Conservation (phyloP, 108 stramenopile genomes). For the Schizochytrium sp. region DNA sequence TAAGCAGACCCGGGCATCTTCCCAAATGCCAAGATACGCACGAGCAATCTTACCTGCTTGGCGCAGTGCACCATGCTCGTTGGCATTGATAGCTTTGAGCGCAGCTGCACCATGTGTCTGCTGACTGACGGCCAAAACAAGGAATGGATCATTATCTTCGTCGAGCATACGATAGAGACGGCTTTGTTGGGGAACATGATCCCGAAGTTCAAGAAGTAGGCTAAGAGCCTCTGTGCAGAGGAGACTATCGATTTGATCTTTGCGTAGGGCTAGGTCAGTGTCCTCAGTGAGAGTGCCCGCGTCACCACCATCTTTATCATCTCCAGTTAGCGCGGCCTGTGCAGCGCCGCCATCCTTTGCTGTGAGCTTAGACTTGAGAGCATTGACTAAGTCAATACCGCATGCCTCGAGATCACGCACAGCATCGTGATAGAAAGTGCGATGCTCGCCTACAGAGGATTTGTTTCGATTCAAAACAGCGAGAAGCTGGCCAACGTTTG, state of each 20-base stretch:
- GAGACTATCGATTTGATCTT: constrained; percentile 20
- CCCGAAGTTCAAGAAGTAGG: constrained; percentile 51
- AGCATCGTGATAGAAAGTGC: constrained; percentile 32
- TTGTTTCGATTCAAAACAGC: neutral
- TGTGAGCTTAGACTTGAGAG: constrained; percentile 26
- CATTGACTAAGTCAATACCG: neutral
- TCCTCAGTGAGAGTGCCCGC: neutral
- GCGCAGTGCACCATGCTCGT: neutral
- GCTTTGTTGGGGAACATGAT: constrained; percentile 36
- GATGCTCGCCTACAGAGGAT: neutral
- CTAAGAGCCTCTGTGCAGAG: constrained; percentile 53
- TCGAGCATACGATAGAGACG: neutral
- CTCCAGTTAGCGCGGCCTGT: neutral
- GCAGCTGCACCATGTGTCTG: neutral
- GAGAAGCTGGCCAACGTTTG: constrained; percentile 56
- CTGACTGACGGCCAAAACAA: constrained; percentile 30
- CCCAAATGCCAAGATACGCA: constrained; percentile 30
- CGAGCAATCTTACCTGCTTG: neutral
- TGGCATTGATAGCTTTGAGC: neutral
- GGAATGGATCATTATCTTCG: constrained; percentile 48
- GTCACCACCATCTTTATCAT: neutral
- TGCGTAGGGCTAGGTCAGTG: constrained; percentile 19
- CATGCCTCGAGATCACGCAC: constrained; percentile 40
- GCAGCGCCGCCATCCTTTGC: constrained; percentile 39
- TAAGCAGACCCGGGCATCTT: constrained; percentile 53